A percentile compares a stretch with the other conserved stretches of the same genome.
These are phyloP conservation scores for Hymenoscyphus fraxineus DNA, from an alignment of 2,329 filamentous ascomycete species.

Conservation along the genomic window DNA sequence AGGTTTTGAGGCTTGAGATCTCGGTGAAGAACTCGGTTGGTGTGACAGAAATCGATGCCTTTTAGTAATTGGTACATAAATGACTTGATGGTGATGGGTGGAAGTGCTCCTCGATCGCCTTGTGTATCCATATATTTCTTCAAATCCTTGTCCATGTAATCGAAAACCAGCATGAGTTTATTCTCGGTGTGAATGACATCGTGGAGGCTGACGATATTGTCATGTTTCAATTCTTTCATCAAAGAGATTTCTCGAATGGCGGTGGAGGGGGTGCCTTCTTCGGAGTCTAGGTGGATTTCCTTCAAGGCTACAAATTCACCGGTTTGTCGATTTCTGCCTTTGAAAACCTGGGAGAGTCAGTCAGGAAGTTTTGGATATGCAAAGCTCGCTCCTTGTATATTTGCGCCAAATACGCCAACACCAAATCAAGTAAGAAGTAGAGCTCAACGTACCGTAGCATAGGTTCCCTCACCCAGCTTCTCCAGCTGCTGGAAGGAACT, in stretches of 20 bases:
- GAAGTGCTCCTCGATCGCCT: conserved; percentile 83
- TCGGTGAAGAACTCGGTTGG: conserved; percentile 91
- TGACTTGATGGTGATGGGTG: conserved; percentile 89
- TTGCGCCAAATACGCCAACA: background rate
- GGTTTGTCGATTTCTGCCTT: conserved; percentile 94
- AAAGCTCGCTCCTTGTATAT: background rate
- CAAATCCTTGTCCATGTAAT: conserved; percentile 97
- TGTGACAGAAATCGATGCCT: conserved; percentile 96
- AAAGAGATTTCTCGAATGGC: conserved; percentile 97
- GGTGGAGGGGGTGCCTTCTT: conserved; percentile 95
- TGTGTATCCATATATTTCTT: conserved; percentile 98
- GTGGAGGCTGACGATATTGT: conserved; percentile 95
- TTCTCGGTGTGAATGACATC: conserved; percentile 99
- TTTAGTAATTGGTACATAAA: conserved; percentile 98
- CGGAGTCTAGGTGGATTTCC: conserved; percentile 97
- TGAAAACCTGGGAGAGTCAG: conserved; percentile 71
- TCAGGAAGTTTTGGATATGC: conserved; percentile 12
- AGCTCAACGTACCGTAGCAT: conserved; percentile 71
- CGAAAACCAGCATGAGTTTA: conserved; percentile 98
- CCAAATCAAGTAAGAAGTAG: background rate
- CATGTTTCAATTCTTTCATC: conserved; percentile 99
- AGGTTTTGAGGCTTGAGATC: conserved; percentile 96
- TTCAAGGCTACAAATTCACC: conserved; percentile 95
- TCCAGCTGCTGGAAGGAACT: conserved; percentile 96
- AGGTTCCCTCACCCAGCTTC: conserved; percentile 97